A percentile compares a stretch with the other conserved stretches of the same genome.
These are phyloP conservation scores for Symmetrospora coprosmae DNA, from an alignment of 768 basidiomycete species.

Conservation along the genomic window DNA sequence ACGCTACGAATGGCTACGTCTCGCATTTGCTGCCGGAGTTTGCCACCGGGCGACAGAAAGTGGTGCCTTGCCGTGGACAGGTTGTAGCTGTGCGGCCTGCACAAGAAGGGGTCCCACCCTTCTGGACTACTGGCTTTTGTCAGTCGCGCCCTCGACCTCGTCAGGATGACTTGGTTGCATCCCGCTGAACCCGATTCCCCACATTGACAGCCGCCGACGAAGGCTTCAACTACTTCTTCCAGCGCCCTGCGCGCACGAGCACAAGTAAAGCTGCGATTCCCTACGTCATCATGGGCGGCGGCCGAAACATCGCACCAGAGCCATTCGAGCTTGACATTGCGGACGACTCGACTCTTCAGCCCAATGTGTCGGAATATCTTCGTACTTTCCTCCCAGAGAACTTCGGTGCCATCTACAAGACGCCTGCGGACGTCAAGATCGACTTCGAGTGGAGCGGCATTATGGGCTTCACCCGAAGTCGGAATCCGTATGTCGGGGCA, in stretches of 20 bases:
- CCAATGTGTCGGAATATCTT: slow-evolving; percentile 43
- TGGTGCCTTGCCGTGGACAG: slow-evolving; percentile 63
- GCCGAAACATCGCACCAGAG: slow-evolving; percentile 38
- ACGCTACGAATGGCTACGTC: slow-evolving; percentile 76
- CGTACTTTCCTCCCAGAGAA: slow-evolving; percentile 50
- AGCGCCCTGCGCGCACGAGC: slow-evolving; percentile 43
- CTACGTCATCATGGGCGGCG: slow-evolving; percentile 59
- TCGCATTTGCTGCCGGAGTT: slow-evolving; percentile 62
- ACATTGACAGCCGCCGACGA: slow-evolving; percentile 29
- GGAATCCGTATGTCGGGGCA: slow-evolving; percentile 27
- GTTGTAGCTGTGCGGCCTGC: slow-evolving; percentile 44
- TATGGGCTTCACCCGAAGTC: slow-evolving; percentile 54
- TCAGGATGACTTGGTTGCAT: not conserved
- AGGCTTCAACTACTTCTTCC: slow-evolving; percentile 67
- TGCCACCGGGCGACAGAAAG: slow-evolving; percentile 41
- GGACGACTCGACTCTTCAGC: slow-evolving; percentile 50
- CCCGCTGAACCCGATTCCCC: too few relatives aligned
- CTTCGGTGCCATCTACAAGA: slow-evolving; percentile 31
- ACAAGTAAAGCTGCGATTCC: slow-evolving; percentile 34
- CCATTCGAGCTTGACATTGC: slow-evolving; percentile 45
- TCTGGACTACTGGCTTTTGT: slow-evolving; percentile 44
- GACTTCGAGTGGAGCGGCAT: slow-evolving; percentile 83
- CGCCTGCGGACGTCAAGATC: slow-evolving; percentile 43
- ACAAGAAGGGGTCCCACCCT: slow-evolving; percentile 37
- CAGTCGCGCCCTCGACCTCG: slow-evolving; percentile 31